Percentiles rank a stretch among this genome's conserved stretches.
phyloP scores from a whole-genome alignment of 768 basidiomycete species.

The Rhodosporidiobolus odoratus region DNA sequence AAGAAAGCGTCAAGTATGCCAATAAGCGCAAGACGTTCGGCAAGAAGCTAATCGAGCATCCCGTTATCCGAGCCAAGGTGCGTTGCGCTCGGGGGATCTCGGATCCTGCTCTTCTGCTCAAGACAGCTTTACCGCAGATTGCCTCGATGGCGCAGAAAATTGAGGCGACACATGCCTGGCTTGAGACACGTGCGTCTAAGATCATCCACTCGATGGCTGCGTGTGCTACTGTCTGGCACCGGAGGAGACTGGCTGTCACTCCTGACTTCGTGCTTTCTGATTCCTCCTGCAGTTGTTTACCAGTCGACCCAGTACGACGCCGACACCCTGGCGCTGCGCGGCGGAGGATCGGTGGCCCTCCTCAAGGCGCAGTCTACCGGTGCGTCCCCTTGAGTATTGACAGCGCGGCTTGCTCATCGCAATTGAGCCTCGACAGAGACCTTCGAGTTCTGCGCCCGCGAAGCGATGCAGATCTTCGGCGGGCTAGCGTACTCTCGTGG shows the following conservation, averaged over 20 bases:
- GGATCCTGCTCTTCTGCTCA: too few species aligned
- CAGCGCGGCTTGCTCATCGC: not conserved
- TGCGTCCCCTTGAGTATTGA: not conserved
- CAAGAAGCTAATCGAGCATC: conserved; percentile 32
- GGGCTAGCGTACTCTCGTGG: conserved; percentile 27
- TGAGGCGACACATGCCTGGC: conserved; percentile 37
- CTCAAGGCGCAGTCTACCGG: conserved; percentile 37
- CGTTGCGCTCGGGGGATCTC: not conserved
- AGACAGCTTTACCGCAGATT: not conserved
- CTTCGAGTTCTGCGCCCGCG: conserved; percentile 27
- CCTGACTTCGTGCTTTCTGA: not conserved
- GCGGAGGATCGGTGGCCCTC: conserved; percentile 33
- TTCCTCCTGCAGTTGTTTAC: conserved; percentile 24
- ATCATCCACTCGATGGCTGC: too few species aligned
- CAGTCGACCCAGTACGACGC: conserved; percentile 23
- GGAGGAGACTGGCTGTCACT: too few species aligned
- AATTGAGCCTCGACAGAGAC: conserved; percentile 14
- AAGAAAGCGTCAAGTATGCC: conserved; percentile 37
- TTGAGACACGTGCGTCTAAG: conserved; percentile 24
- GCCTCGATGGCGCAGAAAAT: conserved; percentile 31
- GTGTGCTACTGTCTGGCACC: too few species aligned
- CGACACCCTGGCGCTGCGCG: conserved; percentile 20
- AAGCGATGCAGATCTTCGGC: conserved; percentile 36
- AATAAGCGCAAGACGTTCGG: conserved; percentile 39
- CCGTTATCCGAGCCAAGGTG: conserved; percentile 39